Base-by-base conservation (phyloP, 163 green algal species). In the Prototheca wickerhamii region DNA sequence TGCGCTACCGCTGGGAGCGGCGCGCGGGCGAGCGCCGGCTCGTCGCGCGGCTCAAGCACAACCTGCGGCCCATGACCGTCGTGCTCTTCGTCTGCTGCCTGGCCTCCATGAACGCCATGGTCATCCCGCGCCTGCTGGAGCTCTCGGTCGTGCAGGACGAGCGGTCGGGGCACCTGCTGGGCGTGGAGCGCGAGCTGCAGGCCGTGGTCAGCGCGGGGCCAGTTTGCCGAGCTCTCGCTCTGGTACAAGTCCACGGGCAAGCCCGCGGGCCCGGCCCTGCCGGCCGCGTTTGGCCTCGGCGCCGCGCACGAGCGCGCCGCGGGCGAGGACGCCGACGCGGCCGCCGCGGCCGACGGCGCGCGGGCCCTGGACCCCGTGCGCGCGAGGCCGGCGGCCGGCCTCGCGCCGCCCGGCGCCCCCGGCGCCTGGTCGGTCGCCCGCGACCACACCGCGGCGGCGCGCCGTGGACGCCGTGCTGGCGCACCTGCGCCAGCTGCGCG, bases 61-160 rank as follows among this genome's bases (percentile, higher is more conserved):
- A 93, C 61, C 54, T 70, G 35, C 72, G 71, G 25, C 70, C 86
- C 44, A 81, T 89, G 64, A 26, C 7, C 29, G 8, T 53, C 25
- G 7, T 20, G 46, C 49, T 29, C 3, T 4, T 55, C 43, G 20
- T 43, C 33, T 30, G 70, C 76, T 33, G 33, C 5, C 23, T 92
- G 61, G 85, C 86, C 0, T 69, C 76, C 7, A 63, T 71, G 72
- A 92, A 92, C 64, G 77, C 84, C 2, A 67, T 90, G 32, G 31
- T 75, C 20, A 68, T 91, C 31, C 86, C 86, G 2, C 43, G 90
- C 33, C 60, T 63, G 32, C 64, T 93, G 58, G 86, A 93, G 72
- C 4, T 34, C 3, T 3, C 33, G 18, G 68, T 60, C 18, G 17
- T 64, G 37, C 29, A n/a, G 18, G 30, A 60, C 58, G 23, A 21